Conservation (phyloP, 2,329 filamentous ascomycete species). For the Emmonsiellopsis sp. region DNA sequence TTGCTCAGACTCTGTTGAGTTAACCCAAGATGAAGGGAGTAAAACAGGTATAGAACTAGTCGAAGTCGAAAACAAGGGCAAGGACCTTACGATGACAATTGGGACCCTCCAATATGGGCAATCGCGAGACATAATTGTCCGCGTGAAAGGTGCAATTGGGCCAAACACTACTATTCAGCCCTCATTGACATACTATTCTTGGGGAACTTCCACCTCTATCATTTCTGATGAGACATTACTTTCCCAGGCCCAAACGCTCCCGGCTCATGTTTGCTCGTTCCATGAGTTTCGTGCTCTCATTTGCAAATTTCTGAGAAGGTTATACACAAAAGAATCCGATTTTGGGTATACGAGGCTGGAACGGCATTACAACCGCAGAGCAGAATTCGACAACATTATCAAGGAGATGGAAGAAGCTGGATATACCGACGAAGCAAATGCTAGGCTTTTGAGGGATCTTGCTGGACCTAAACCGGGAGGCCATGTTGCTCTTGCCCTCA, state of each 20-base stretch:
- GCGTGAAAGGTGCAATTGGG: slow-evolving; percentile 16
- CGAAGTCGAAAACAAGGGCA: slow-evolving; percentile 24
- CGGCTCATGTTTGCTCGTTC: slow-evolving; percentile 29
- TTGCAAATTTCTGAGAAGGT: slow-evolving; percentile 40
- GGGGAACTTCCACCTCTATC: slow-evolving; percentile 2
- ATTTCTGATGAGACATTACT: not conserved
- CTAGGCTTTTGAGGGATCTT: slow-evolving; percentile 40
- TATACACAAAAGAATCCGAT: slow-evolving; percentile 32
- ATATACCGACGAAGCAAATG: slow-evolving; percentile 33
- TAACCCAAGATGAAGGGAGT: slow-evolving; percentile 16
- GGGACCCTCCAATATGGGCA: slow-evolving; percentile 54
- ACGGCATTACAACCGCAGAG: slow-evolving; percentile 2
- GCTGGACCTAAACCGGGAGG: slow-evolving; percentile 35
- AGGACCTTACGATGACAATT: slow-evolving; percentile 11
- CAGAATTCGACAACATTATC: slow-evolving; percentile 24
- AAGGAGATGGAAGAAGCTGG: slow-evolving; percentile 25
- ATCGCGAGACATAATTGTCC: slow-evolving; percentile 46
- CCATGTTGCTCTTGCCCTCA: slow-evolving; percentile 43
- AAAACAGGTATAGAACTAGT: slow-evolving; percentile 25
- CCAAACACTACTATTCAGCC: slow-evolving; percentile 19
- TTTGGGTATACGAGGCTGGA: slow-evolving; percentile 27
- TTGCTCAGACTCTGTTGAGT: slow-evolving; percentile 10
- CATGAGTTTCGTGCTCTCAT: slow-evolving; percentile 44
- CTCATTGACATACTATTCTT: slow-evolving; percentile 12
- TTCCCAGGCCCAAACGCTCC: not conserved